Percentiles rank a stretch among this genome's conserved stretches.
phyloP scores from a whole-genome alignment of 78 protist genomes.

The Pigoraptor vietnamica region DNA sequence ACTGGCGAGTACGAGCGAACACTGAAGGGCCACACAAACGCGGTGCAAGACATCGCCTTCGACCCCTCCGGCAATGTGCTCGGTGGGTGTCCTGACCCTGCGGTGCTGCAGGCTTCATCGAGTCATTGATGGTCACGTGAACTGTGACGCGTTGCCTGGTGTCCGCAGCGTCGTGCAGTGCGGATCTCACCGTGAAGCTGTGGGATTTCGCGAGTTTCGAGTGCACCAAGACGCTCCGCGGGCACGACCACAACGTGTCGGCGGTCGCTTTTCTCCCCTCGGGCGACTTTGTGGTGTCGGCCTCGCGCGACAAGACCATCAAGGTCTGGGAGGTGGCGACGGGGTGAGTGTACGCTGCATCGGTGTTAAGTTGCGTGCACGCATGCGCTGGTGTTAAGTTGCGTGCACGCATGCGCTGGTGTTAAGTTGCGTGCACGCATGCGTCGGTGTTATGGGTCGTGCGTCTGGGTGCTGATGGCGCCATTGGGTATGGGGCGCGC shows the following conservation, averaged over 20 bases:
- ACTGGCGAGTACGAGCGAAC: constrained; percentile 78
- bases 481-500: no score
- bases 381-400: neutral
- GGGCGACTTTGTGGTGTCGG: constrained; percentile 58
- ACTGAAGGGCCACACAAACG: constrained; percentile 75
- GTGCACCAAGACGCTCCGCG: neutral
- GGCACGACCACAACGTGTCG: constrained; percentile 9
- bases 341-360: neutral
- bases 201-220: neutral
- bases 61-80: constrained; percentile 40
- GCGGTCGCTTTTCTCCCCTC: constrained; percentile 30
- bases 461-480: no score
- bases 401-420: neutral
- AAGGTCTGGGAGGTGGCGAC: constrained; percentile 54
- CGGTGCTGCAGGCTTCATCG: neutral
- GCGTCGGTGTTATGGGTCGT: neutral
- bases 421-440: neutral
- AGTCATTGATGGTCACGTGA: neutral
- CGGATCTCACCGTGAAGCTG: constrained; percentile 3
- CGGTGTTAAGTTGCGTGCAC: neutral
- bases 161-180: neutral
- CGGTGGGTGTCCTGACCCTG: neutral
- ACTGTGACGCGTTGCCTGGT: no score
- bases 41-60: constrained; percentile 69
- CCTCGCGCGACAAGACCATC: constrained; percentile 70